Evolutionary conservation across 192 early-diverging fungal species (phyloP).

Genomic region (Gamsiella multidivaricata): DNA sequence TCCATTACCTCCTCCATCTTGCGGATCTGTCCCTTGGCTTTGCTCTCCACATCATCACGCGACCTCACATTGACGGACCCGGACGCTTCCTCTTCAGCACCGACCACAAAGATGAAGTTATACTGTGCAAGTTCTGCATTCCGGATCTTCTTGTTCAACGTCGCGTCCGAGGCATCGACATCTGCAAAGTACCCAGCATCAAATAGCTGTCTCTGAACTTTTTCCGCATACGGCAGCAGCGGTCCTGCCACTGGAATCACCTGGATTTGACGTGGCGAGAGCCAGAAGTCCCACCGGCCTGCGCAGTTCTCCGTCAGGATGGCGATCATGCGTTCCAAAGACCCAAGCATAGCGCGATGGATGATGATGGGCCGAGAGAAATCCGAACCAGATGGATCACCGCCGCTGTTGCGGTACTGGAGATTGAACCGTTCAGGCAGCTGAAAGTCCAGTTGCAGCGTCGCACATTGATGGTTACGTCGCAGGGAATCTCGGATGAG

Average conservation of each 20-base stretch:
- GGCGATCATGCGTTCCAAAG: slow-evolving; percentile 93
- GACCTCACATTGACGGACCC: slow-evolving; percentile 90
- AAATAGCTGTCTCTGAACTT: slow-evolving; percentile 71
- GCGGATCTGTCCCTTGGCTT: slow-evolving; percentile 81
- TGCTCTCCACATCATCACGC: slow-evolving; percentile 79
- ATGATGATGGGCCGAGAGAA: slow-evolving; percentile 92
- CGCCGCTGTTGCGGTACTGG: slow-evolving; percentile 80
- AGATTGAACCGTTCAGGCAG: slow-evolving; percentile 93
- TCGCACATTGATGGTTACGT: slow-evolving; percentile 95
- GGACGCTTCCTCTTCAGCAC: slow-evolving; percentile 82
- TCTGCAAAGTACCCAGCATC: slow-evolving; percentile 84
- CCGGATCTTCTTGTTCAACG: slow-evolving; percentile 97
- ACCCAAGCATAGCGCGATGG: slow-evolving; percentile 96
- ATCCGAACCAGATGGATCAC: slow-evolving; percentile 65
- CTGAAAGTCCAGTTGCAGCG: slow-evolving; percentile 98
- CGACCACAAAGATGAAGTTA: slow-evolving; percentile 97
- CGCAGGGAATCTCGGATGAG: slow-evolving; percentile 91
- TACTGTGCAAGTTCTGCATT: slow-evolving; percentile 92
- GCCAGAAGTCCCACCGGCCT: slow-evolving; percentile 96
- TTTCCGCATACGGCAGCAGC: slow-evolving; percentile 80
- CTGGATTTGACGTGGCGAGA: slow-evolving; percentile 92
- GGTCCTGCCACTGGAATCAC: slow-evolving; percentile 87
- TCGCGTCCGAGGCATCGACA: slow-evolving; percentile 85
- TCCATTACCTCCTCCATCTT: slow-evolving; percentile 73
- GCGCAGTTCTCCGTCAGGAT: slow-evolving; percentile 96